phyloP scores from a whole-genome alignment of 202 grass and related monocot species.

The Schoenoplectus triqueter region DNA sequence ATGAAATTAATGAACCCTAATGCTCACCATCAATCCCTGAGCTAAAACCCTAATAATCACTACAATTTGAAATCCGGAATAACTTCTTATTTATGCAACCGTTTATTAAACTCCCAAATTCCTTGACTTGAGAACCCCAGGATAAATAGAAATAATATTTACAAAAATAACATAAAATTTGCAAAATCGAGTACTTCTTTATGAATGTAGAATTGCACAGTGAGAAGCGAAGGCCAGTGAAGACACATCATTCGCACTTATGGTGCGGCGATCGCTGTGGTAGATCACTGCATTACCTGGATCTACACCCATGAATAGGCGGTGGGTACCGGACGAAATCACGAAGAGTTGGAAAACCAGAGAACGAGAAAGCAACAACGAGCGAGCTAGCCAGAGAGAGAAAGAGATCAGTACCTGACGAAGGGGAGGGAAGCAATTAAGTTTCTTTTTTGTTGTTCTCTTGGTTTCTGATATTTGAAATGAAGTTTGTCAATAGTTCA shows the following conservation, averaged over 20 bases:
- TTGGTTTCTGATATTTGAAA: background rate
- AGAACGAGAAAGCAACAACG: background rate
- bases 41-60: background rate
- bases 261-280: background rate
- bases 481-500: background rate
- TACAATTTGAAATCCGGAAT: background rate
- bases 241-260: background rate
- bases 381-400: background rate
- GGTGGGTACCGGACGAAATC: background rate
- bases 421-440: background rate
- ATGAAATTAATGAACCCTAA: background rate
- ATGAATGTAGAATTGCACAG: conserved; percentile 12
- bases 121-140: background rate
- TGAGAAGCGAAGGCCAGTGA: background rate
- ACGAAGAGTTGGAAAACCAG: background rate
- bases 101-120: background rate
- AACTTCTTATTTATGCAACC: background rate
- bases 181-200: background rate
- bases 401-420: background rate
- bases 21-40: background rate
- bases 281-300: conserved; percentile 24
- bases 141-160: background rate
- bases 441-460: background rate
- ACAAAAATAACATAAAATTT: conserved; percentile 12
- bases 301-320: conserved; percentile 13